Conservation (phyloP, 1,284 basidiomycete genomes). For the Irpex sp. region DNA sequence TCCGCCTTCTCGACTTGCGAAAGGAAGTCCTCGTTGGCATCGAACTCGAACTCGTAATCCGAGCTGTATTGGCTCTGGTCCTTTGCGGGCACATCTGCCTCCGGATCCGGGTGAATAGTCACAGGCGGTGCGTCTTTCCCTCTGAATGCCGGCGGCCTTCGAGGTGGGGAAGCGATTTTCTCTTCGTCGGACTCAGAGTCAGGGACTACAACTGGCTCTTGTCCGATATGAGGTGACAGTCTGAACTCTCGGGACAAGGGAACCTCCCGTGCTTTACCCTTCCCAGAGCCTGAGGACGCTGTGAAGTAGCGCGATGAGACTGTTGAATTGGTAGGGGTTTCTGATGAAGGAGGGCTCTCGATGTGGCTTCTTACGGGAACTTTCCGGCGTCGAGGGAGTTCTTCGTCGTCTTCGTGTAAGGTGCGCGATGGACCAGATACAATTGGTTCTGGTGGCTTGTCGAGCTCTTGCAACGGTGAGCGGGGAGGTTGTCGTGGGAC, state of each 20-base stretch:
- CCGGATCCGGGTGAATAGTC: not conserved
- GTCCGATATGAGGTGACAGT: conserved; percentile 8
- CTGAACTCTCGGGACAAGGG: conserved; percentile 6
- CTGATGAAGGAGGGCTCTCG: conserved; percentile 19
- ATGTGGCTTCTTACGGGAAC: conserved; percentile 15
- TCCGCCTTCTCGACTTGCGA: conserved; percentile 33
- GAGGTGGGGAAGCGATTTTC: not conserved
- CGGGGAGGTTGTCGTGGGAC: conserved; percentile 8
- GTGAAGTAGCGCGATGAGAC: conserved; percentile 4
- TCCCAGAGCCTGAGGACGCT: not conserved
- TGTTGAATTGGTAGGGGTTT: not conserved
- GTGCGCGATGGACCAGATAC: conserved; percentile 17
- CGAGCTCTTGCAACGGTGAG: conserved; percentile 21
- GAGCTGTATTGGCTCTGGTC: conserved; percentile 16
- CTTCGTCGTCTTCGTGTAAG: conserved; percentile 35
- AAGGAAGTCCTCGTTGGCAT: conserved; percentile 32
- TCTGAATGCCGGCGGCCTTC: not conserved
- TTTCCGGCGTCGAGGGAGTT: conserved; percentile 38
- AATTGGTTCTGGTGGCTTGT: conserved; percentile 15
- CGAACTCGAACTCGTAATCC: conserved; percentile 27
- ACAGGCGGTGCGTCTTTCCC: conserved; percentile 7
- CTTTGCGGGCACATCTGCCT: not conserved
- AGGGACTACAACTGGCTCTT: not conserved
- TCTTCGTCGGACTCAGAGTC: conserved; percentile 3
- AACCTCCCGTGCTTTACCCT: not conserved